Evolutionary conservation across 306 rosid genomes (phyloP), one percentile per base, ranked within the genome.

Genomic region (Fagus crenata): DNA sequence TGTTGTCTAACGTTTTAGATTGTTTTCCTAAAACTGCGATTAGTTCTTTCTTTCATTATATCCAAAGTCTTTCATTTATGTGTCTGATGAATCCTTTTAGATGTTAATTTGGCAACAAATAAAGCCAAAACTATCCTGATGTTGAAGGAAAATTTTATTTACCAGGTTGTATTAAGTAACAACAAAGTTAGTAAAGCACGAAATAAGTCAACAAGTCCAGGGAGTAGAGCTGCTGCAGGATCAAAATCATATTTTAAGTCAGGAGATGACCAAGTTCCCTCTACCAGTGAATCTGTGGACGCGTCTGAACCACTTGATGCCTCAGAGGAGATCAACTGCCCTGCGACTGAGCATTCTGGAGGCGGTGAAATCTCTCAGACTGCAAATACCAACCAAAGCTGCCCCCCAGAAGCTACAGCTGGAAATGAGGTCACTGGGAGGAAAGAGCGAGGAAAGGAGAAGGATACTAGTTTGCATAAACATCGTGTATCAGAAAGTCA

Each of bases 401-500:
- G 28, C 41, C 60, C 7, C 22, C 39, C 77, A 33, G 74, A 76
- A 61, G 64, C 77, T 69, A 28, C 9, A 55, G 55, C 84, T 43
- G 81, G 60, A 54, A 37, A 39, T 39, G 75, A 53, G 58, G 33
- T 32, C 32, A 13, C 60, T n/a, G 73, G 75, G 79, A 81, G 70
- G 82, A 83, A 82, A 63, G 88, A 72, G 42, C 31, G 46, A 49
- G 84, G 81, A 67, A 85, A 79, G 78, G 83, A 77, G 72, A 85
- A 75, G 78, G 83, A 74, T 67, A 36, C 42, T 37, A 61, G 41
- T 31, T 6, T 39, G 75, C 78, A 53, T 75, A 85, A 78, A 63
- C 86, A 77, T 35, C 49, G 28, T 53, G 79, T 7, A 43, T 49
- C 76, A 0, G 86, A 78, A 65, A 76, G 84, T 69, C 4, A 70